Conservation (phyloP, 306 rosid species). For the Fragaria ananassa region DNA sequence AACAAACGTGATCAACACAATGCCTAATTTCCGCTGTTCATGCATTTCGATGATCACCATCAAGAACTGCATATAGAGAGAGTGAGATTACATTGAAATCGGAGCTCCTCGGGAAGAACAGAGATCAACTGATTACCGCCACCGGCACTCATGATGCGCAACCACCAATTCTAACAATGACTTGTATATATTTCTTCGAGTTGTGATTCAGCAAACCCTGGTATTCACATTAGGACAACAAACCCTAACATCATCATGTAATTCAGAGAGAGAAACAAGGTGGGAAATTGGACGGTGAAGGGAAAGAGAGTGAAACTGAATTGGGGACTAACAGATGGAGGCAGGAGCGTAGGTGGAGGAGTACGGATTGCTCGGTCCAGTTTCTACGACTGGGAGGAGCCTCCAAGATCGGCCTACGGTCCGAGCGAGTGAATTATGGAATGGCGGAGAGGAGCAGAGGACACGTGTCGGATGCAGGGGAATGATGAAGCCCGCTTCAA, state of each 20-base stretch:
- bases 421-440: not conserved
- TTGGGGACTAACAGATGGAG: constrained; percentile 33
- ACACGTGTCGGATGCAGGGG: constrained; percentile 31
- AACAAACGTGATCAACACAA: not conserved
- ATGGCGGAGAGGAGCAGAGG: not conserved
- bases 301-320: constrained; percentile 21
- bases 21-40: not conserved
- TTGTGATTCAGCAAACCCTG: constrained; percentile 14
- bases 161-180: not conserved
- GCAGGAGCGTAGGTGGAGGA: constrained; percentile 35
- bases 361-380: constrained; percentile 43
- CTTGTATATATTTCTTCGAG: no score
- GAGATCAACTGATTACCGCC: constrained; percentile 46
- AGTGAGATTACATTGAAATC: constrained; percentile 42
- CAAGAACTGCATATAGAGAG: not conserved
- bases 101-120: constrained; percentile 75
- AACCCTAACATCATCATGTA: constrained; percentile 6
- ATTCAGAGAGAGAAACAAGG: not conserved
- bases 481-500: constrained; percentile 34
- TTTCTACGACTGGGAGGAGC: constrained; percentile 20
- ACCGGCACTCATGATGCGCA: constrained; percentile 55
- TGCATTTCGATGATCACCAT: not conserved
- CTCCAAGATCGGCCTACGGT: constrained; percentile 28
- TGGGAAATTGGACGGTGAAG: not conserved
- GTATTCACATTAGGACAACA: constrained; percentile 3